Base-by-base conservation (phyloP, 2,329 filamentous ascomycete species). In the Microsporum audouinii region DNA sequence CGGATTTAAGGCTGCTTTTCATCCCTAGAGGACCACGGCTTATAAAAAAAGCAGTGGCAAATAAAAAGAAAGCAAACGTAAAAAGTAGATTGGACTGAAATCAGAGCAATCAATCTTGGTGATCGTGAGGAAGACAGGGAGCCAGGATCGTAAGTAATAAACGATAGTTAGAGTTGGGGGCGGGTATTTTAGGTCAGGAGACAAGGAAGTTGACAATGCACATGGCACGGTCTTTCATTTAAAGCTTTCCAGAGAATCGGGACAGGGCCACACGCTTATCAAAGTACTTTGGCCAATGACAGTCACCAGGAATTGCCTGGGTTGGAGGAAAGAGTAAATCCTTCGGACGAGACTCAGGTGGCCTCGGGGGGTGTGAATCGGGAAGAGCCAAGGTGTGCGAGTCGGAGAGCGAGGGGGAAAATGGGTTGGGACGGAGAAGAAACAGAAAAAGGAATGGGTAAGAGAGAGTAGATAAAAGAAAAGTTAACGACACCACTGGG, bases 231-330 rank as follows among this genome's bases (percentile, higher is more conserved):
- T 49, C 58, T 63, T 23, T n/a, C 39, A n/a, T 64, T 65, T 63
- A 64, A 63, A 64, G 63, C 62, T 65, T 66, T 63, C 64, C 64
- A 62, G 59, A 61, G 39, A 56, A 57, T 63, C 63, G 64, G 64
- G 64, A 66, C 64, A 64, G 63, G 64, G 60, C 64, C 60, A 58
- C 60, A 62, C 41, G 49, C 39, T 34, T 47, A 36, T 60, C 53
- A 58, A 47, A 60, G 57, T 12, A 34, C 29, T 56, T 43, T 6
- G 23, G 41, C 57, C 57, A 59, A 59, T 59, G 58, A 47, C 17
- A 49, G 43, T 29, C 41, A 59, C 39, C 43, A 23, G 23, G 38
- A 14, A 27, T 29, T 41, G 56, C 14, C 56, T 17, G 33, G 17
- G 33, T 43, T 12, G 36, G 45, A 36, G 39, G 33, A 34, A n/a